Evolutionary conservation across 768 basidiomycete species (phyloP).

Genomic region (Melanogaster broomeanus): DNA sequence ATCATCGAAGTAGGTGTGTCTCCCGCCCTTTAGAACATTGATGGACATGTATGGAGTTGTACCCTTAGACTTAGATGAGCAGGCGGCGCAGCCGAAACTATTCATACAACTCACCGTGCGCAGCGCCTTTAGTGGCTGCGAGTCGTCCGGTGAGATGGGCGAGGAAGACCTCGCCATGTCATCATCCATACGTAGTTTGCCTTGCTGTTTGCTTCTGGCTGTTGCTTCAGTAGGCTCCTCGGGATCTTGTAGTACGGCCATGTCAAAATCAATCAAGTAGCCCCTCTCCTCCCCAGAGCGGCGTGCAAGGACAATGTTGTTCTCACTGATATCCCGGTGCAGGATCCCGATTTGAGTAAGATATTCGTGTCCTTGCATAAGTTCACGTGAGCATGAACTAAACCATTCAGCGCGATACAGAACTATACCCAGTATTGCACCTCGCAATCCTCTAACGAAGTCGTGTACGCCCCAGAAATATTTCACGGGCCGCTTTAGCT

Average conservation of each 20-base stretch:
- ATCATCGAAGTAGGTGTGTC: slow-evolving; percentile 11
- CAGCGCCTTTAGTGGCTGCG: too few relatives aligned
- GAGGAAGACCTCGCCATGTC: not conserved
- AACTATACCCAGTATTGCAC: slow-evolving; percentile 12
- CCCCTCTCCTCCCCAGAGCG: slow-evolving; percentile 14
- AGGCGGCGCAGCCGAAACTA: not conserved
- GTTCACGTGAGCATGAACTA: not conserved
- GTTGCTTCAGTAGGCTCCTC: not conserved
- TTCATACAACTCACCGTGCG: not conserved
- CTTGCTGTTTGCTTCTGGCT: not conserved
- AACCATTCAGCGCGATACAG: not conserved
- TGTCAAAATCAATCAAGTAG: slow-evolving; percentile 35
- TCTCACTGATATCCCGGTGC: slow-evolving; percentile 36
- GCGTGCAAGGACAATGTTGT: slow-evolving; percentile 33
- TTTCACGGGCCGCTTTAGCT: slow-evolving; percentile 9
- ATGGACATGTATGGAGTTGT: slow-evolving; percentile 13
- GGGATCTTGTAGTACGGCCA: slow-evolving; percentile 4
- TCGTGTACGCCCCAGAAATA: slow-evolving; percentile 20
- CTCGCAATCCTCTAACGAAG: slow-evolving; percentile 16
- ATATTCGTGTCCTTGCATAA: slow-evolving; percentile 15
- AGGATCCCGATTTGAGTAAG: slow-evolving; percentile 22
- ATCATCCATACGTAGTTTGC: too few relatives aligned
- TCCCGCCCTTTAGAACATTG: slow-evolving; percentile 2
- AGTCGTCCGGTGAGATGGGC: too few relatives aligned
- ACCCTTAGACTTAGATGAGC: not conserved